Evolutionary conservation across 129 eudicot species (phyloP), one percentile per base, ranked within the genome.

Genomic region (Calendula officinalis): DNA sequence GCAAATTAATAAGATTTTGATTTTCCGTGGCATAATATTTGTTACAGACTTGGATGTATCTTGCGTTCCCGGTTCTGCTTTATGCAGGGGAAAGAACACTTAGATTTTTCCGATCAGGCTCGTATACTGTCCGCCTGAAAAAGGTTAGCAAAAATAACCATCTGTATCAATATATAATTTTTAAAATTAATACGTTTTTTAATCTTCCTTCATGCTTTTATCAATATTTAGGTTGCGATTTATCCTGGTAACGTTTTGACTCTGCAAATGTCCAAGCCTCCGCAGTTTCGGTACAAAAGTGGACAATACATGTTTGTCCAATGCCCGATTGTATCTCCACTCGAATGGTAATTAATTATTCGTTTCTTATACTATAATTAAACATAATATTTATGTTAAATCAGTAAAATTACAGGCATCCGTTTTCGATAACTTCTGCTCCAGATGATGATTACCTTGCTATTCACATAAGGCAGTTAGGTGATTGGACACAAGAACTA

Each of bases 21-120:
- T n/a, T 41, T n/a, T n/a, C n/a, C n/a, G 56, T 14, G 33, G 35
- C 36, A 4, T 46, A 50, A 40, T 70, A 47, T 77, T 22, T 32
- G 50, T 73, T 70, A 63, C 80, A 94, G 99, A 94, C 99, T 7
- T 94, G 97, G 99, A 94, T 94, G 90, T 94, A 85, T 80, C 82
- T 94, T 50, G 92, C 97, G 2, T 82, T 89, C 64, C 99, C 99
- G 55, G 94, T 94, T 5, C 66, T 94, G 56, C 82, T 94, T 13
- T 94, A 94, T 78, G 95, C 97, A 51, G 96, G 97, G 67, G 97
- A 94, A 76, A 83, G 99, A 69, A 83, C 84, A 56, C 87, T 94
- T 7, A 82, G 99, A 74, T 81, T 70, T 75, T 89, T 86, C 66
- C 87, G 99, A 27, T 88, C 99, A 12, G 90, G 99, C 70, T 84